Evolutionary conservation across 2,329 filamentous ascomycete species (phyloP).

Genomic region (Mycogone perniciosa): DNA sequence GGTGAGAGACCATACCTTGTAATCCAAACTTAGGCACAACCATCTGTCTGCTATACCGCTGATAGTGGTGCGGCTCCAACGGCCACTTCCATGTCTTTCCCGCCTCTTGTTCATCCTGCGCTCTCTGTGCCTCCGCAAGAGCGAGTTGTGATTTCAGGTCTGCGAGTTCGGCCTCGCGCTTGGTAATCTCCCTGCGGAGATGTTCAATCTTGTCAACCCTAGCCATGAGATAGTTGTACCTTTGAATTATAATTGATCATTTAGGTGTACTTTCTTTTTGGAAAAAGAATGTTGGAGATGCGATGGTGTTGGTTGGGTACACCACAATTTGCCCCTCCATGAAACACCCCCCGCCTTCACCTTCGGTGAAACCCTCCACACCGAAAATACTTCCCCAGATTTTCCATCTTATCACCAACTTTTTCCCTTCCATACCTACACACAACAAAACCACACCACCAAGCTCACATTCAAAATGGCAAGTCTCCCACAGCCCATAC

Average conservation of each 20-base stretch:
- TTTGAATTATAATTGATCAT: neutral
- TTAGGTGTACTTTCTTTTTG: neutral
- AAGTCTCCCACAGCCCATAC: neutral
- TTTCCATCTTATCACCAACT: constrained; percentile 1
- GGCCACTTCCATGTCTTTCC: constrained; percentile 53
- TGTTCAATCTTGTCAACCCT: constrained; percentile 35
- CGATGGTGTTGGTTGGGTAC: neutral
- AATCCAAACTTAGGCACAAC: constrained; percentile 79
- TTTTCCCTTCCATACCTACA: neutral
- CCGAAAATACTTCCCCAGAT: constrained; percentile 8
- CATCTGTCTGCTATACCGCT: constrained; percentile 83
- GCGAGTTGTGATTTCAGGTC: constrained; percentile 40
- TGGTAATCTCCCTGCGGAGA: constrained; percentile 42
- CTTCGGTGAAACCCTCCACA: constrained; percentile 12
- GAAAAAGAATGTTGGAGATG: neutral
- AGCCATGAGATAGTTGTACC: neutral
- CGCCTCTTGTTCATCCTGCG: constrained; percentile 7
- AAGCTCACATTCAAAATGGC: constrained; percentile 10
- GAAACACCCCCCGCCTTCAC: constrained; percentile 2
- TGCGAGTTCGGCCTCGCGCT: constrained; percentile 42
- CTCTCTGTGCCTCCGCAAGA: constrained; percentile 28
- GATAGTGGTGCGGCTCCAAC: constrained; percentile 66
- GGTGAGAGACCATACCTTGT: constrained; percentile 45
- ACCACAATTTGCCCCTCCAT: too few species aligned
- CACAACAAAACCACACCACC: neutral